Base-by-base conservation (phyloP, 129 eudicot genomes). In the Deinandra increscens region DNA sequence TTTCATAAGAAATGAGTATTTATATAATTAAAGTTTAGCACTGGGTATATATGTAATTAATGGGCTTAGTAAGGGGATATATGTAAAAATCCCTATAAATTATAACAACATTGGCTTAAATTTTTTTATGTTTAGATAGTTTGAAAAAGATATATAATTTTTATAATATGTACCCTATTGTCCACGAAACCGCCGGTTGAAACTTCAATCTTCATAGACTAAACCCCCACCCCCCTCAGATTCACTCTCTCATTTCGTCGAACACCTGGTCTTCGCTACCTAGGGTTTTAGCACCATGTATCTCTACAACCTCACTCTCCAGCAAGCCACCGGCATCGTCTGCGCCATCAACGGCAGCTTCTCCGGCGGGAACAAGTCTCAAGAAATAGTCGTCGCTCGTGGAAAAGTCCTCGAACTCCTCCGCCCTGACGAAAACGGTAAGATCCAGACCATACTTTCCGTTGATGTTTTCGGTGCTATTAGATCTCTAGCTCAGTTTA, bases 391-490 rank as follows among this genome's bases (percentile, higher is more conserved):
- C 29, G 98, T 92, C 33, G 96, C 95, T 11, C 88, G 98, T 7
- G 98, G 98, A 64, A 88, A 92, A 73, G 83, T 85, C 49, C 91
- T 92, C 33, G 89, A 86, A 54, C 98, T 92, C 29, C 75, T 92
- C 4, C 95, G 98, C 23, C 98, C 98, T 45, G 98, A 92, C 73
- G 95, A 92, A n/a, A 89, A 77, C 73, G 98, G 98, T 84, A 92
- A 92, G 82, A 80, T 92, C 71, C 98, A 92, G 64, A 86, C 98
- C 51, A 83, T 92, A 29, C 80, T 89, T 31, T 94, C 99, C 42
- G 96, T 89, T 11, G 99, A 94, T 34, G 80, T 84, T 23, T 94
- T 94, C 46, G 99, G 97, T 39, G 88, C 87, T 22, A 82, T 94
- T 69, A 84, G 99, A 43, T 94, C 99, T 22, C 65, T 94, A 38